Conservation (phyloP, 2,329 filamentous ascomycete species). For the Endoconidiophora polonica region DNA sequence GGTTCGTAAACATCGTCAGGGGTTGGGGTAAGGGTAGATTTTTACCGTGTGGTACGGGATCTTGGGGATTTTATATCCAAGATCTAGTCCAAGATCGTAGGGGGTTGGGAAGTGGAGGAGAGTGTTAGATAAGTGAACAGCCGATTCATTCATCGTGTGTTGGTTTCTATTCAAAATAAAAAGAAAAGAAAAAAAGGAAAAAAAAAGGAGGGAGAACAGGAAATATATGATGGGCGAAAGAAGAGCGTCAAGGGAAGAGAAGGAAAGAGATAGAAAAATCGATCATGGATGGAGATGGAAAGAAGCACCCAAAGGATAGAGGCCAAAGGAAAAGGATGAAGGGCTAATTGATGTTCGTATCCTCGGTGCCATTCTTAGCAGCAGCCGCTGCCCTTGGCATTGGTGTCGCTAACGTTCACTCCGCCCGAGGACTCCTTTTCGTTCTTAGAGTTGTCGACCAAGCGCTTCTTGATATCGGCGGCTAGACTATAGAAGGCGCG, state of each 20-base stretch:
- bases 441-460: conserved; percentile 78
- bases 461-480: conserved; percentile 92
- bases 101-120: too few relatives aligned
- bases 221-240: not conserved
- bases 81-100: too few relatives aligned
- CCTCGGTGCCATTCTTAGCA: conserved; percentile 36
- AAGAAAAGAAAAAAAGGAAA: not conserved
- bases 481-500: conserved; percentile 95
- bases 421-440: conserved; percentile 43
- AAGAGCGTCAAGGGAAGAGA: not conserved
- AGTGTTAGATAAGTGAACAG: too few relatives aligned
- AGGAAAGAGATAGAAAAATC: not conserved
- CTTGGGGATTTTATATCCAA: too few relatives aligned
- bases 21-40: not conserved
- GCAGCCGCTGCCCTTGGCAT: conserved; percentile 50
- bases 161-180: not conserved
- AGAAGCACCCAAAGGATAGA: not conserved
- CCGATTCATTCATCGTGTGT: too few relatives aligned
- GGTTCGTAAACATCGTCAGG: not conserved
- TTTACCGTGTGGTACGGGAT: not conserved
- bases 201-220: not conserved
- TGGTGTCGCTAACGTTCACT: conserved; percentile 51
- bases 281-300: not conserved
- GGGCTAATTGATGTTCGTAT: too few relatives aligned
- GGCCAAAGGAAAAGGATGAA: not conserved